These are phyloP conservation scores for Suillus brevipes DNA, from an alignment of 768 basidiomycete species.

Conservation along the genomic window DNA sequence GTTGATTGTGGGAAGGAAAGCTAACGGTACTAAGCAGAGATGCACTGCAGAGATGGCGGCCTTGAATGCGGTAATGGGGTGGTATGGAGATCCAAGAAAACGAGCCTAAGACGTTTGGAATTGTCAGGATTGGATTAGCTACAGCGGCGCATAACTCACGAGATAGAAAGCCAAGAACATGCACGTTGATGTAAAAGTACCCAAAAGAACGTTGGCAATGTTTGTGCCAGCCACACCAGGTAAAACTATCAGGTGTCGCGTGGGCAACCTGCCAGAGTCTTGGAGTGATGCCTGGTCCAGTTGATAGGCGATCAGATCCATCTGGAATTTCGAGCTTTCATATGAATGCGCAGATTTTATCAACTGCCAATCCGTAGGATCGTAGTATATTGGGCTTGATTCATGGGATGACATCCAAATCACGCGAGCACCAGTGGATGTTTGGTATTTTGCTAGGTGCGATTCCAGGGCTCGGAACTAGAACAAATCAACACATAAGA, in stretches of 20 bases:
- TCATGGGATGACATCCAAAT: constrained; percentile 82
- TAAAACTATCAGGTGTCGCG: constrained; percentile 59
- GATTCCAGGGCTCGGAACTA: constrained; percentile 67
- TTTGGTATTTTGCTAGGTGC: constrained; percentile 47
- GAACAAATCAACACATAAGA: constrained; percentile 3
- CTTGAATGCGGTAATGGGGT: constrained; percentile 60
- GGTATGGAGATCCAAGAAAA: constrained; percentile 63
- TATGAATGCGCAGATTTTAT: constrained; percentile 62
- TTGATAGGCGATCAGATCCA: constrained; percentile 60
- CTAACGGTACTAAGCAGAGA: constrained; percentile 58
- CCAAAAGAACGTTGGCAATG: constrained; percentile 50
- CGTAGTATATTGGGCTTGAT: constrained; percentile 52
- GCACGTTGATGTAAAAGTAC: constrained; percentile 43
- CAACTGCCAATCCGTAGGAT: constrained; percentile 73
- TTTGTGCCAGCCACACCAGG: constrained; percentile 73
- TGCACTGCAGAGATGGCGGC: constrained; percentile 70
- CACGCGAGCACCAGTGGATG: constrained; percentile 52
- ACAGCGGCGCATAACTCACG: constrained; percentile 40
- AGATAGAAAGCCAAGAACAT: constrained; percentile 64
- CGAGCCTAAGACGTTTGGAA: constrained; percentile 52
- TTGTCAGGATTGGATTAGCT: constrained; percentile 7
- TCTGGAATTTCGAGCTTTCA: constrained; percentile 73
- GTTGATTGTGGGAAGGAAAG: constrained; percentile 42
- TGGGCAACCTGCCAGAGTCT: constrained; percentile 15
- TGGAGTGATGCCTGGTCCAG: constrained; percentile 49